Percentiles rank a stretch among this genome's conserved stretches.
Evolutionary conservation across 148 eudicot genomes (phyloP).

Genomic region (Linanthus parryae): DNA sequence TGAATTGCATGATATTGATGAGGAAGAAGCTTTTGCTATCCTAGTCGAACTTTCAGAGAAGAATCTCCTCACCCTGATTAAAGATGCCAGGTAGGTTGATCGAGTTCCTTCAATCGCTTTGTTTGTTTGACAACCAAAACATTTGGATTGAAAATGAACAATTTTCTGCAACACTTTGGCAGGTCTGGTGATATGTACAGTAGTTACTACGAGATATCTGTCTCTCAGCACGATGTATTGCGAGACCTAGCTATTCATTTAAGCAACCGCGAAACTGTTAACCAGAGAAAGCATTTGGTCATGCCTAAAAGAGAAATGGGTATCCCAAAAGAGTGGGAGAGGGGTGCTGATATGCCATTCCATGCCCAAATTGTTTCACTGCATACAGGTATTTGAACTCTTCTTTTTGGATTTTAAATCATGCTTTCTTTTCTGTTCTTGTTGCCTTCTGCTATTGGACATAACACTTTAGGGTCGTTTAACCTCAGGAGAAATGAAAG

Average conservation of each 20-base stretch:
- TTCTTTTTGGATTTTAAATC: neutral
- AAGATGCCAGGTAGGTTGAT: too few species aligned
- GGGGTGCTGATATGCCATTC: slow-evolving; percentile 7
- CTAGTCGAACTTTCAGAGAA: slow-evolving; percentile 15
- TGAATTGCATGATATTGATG: slow-evolving; percentile 20
- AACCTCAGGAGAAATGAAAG: too few species aligned
- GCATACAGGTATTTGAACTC: slow-evolving; percentile 23
- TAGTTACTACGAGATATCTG: slow-evolving; percentile 19
- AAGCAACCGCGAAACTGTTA: slow-evolving; percentile 6
- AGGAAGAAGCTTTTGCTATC: slow-evolving; percentile 6
- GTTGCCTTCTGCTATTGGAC: neutral
- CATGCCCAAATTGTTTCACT: slow-evolving; percentile 21
- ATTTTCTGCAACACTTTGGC: too few species aligned
- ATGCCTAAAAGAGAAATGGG: slow-evolving; percentile 12
- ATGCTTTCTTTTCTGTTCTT: neutral
- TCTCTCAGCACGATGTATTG: slow-evolving; percentile 26
- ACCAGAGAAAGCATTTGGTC: slow-evolving; percentile 15
- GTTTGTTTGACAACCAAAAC: too few species aligned
- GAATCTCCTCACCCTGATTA: slow-evolving; percentile 20
- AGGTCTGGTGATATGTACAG: too few species aligned
- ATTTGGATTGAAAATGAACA: too few species aligned
- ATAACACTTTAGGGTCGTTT: slow-evolving; percentile 2
- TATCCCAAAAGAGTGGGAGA: slow-evolving; percentile 15
- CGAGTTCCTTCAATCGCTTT: too few species aligned
- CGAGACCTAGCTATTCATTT: slow-evolving; percentile 21